A percentile compares a stretch with the other conserved stretches of the same genome.
Evolutionary conservation across 495 filamentous ascomycete species (phyloP).

Genomic region (Cryomyces minteri): DNA sequence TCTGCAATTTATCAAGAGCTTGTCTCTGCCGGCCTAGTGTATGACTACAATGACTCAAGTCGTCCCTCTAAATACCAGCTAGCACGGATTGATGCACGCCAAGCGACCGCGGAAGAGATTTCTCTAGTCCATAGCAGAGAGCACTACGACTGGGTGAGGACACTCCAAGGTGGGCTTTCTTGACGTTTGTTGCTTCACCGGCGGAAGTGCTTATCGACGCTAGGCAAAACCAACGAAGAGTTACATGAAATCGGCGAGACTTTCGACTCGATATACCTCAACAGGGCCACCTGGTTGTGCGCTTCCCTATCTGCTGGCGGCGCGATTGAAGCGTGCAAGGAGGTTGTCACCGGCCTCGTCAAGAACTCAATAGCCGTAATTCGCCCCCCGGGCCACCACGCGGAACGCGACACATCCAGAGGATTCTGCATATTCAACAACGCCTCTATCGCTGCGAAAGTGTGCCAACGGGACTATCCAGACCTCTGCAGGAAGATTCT

Average conservation of each 20-base stretch:
- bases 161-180: conserved; percentile 28
- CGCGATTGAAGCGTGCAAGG: conserved; percentile 82
- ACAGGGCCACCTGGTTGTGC: conserved; percentile 59
- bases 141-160: conserved; percentile 62
- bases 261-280: conserved; percentile 80
- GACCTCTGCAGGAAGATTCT: conserved; percentile 69
- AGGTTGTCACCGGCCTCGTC: conserved; percentile 57
- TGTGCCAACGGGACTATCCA: conserved; percentile 59
- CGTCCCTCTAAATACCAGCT: conserved; percentile 39
- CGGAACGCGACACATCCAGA: conserved; percentile 65
- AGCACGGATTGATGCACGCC: conserved; percentile 54
- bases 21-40: conserved; percentile 55
- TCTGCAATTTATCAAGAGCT: conserved; percentile 77
- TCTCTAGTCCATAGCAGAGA: conserved; percentile 50
- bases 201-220: conserved; percentile 4
- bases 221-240: conserved; percentile 36
- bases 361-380: conserved; percentile 94
- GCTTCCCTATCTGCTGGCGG: conserved; percentile 77
- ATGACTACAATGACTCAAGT: conserved; percentile 29
- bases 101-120: conserved; percentile 61
- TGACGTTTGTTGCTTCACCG: neutral
- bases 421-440: conserved; percentile 98
- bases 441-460: conserved; percentile 71
- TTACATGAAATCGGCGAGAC: conserved; percentile 44
- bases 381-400: conserved; percentile 88